phyloP scores from a whole-genome alignment of 768 basidiomycete species.

The Daedaleopsis sinensis region DNA sequence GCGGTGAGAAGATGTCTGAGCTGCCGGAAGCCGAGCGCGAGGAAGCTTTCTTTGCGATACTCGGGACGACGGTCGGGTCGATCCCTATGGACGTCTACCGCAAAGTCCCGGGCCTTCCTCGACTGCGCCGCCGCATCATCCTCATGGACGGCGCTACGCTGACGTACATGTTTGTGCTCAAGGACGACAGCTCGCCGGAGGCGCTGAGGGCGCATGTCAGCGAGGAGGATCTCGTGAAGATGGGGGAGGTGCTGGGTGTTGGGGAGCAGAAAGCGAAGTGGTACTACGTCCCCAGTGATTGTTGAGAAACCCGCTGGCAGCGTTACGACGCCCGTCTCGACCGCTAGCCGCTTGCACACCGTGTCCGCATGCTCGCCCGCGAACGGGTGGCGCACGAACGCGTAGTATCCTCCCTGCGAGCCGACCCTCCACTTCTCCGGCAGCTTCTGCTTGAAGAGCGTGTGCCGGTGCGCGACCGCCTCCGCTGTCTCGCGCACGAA shows the following conservation, averaged over 20 bases:
- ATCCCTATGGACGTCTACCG: not conserved
- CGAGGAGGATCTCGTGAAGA: not conserved
- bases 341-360: conserved; percentile 62
- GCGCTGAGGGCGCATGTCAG: not conserved
- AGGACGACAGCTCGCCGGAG: not conserved
- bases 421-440: conserved; percentile 62
- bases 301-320: conserved; percentile 73
- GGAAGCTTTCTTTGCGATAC: not conserved
- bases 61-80: not conserved
- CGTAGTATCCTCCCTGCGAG: conserved; percentile 74
- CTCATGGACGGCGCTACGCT: not conserved
- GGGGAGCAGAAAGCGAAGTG: not conserved
- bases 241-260: not conserved
- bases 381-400: conserved; percentile 76
- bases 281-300: too few species aligned
- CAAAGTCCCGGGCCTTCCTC: not conserved
- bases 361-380: conserved; percentile 44
- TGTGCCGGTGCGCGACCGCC: conserved; percentile 54
- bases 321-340: conserved; percentile 66
- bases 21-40: not conserved
- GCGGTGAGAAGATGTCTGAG: not conserved
- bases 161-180: not conserved
- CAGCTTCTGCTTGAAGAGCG: conserved; percentile 53
- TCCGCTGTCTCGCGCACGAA: conserved; percentile 56
- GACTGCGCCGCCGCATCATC: not conserved